Base-by-base conservation (phyloP, 345 rosid genomes). In the Punica granatum region DNA sequence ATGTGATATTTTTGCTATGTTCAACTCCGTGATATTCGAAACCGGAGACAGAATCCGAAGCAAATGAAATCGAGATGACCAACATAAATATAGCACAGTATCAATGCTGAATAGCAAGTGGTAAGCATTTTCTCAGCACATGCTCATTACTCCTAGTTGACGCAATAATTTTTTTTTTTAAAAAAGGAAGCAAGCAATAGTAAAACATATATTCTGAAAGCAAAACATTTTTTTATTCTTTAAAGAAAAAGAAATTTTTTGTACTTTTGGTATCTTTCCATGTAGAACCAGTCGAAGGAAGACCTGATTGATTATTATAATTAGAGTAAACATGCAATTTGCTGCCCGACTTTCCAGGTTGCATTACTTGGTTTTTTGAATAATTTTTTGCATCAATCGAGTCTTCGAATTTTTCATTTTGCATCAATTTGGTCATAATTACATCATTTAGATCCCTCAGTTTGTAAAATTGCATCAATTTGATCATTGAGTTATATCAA, bases 71-170 rank as follows among this genome's bases (percentile, higher is more conserved):
- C 59, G 31, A 53, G 28, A 11, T 25, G 59, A 53, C 31, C 59
- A 21, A 53, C 31, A 53, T 25, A 53, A 6, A 6, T 48, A 48
- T 48, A 49, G 26, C 54, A 49, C 54, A 49, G 23, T 18, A 49
- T 49, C 54, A 49, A 25, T 19, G 54, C 26, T 49, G 8, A 5
- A 23, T 23, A 37, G 59, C 31, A 53, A 53, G 59, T 23, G 30
- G 59, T 37, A 23, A 53, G 30, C 59, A 53, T 53, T 53, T 53
- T 53, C 59, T 53, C 28, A 9, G 59, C 59, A 53, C 59, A 53
- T 53, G 30, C 59, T 23, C 31, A n/a, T n/a, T n/a, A 9, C 59
- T 4, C 26, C 59, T 0, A 53, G 59, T 53, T 53, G 59, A 53
- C 59, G 59, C 31, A 25, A 37, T 4, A 37, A 25, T 25, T n/a